Evolutionary conservation across 495 filamentous ascomycete species (phyloP).

Genomic region (Neurospora sublineolata): DNA sequence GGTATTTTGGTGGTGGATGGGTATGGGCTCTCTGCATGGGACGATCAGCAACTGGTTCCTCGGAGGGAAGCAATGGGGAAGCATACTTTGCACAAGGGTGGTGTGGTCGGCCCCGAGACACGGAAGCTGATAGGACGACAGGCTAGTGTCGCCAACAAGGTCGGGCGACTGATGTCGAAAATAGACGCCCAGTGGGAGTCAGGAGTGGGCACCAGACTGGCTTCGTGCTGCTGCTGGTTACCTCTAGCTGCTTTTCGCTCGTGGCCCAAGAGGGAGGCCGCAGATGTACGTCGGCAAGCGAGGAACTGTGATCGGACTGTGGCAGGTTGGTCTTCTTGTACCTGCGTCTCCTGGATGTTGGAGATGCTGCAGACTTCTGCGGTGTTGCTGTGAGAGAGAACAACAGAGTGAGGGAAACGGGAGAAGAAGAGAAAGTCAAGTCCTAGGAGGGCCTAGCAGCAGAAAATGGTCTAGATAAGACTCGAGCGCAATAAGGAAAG

Average conservation of each 20-base stretch:
- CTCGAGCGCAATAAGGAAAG: background rate
- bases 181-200: slow-evolving; percentile 26
- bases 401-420: background rate
- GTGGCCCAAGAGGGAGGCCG: slow-evolving; percentile 17
- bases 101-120: slow-evolving; percentile 1
- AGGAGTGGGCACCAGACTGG: slow-evolving; percentile 15
- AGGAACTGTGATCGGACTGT: slow-evolving; percentile 6
- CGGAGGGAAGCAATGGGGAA: slow-evolving; percentile 10
- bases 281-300: slow-evolving; percentile 8
- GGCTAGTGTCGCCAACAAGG: slow-evolving; percentile 19
- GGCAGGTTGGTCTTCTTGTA: slow-evolving; percentile 6
- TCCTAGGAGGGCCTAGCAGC: slow-evolving; percentile 2
- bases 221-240: slow-evolving; percentile 15
- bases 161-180: slow-evolving; percentile 22
- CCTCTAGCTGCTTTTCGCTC: background rate
- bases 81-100: slow-evolving; percentile 19
- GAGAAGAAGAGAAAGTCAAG: background rate
- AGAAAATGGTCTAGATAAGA: slow-evolving; percentile 6
- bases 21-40: slow-evolving; percentile 26
- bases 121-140: slow-evolving; percentile 23
- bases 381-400: background rate
- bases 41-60: slow-evolving; percentile 20
- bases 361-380: background rate
- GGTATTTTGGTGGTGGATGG: background rate
- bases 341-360: slow-evolving; percentile 6